phyloP scores from a whole-genome alignment of 192 early-diverging fungal genomes.

The Coemansia sp. region DNA sequence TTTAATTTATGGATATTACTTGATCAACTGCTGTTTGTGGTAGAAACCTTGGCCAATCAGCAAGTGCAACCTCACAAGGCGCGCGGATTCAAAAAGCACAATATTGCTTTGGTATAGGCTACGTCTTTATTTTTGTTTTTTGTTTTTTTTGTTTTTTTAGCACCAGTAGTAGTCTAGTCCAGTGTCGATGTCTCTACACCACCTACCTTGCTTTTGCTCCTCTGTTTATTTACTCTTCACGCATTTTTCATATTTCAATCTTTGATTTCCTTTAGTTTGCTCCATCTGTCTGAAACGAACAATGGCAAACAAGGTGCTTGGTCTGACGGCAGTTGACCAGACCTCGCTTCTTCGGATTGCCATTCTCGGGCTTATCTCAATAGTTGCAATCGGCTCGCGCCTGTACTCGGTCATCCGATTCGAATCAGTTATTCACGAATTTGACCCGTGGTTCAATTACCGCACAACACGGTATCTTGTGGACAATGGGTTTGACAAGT shows the following conservation, averaged over 20 bases:
- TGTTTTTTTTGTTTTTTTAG: too few relatives aligned
- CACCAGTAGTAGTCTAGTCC: too few relatives aligned
- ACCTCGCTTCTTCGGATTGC: slow-evolving; percentile 73
- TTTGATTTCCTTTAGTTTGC: neutral
- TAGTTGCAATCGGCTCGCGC: slow-evolving; percentile 85
- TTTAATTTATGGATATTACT: too few relatives aligned
- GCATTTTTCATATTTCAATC: neutral
- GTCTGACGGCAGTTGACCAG: slow-evolving; percentile 48
- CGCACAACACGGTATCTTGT: slow-evolving; percentile 92
- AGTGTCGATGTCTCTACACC: too few relatives aligned
- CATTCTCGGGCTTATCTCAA: slow-evolving; percentile 85
- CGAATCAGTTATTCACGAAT: slow-evolving; percentile 99
- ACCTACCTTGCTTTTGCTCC: too few relatives aligned
- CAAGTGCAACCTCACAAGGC: too few relatives aligned
- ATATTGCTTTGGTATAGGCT: too few relatives aligned
- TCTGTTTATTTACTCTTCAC: neutral
- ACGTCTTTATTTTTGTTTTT: too few relatives aligned
- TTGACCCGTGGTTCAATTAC: slow-evolving; percentile 99
- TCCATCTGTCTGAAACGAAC: neutral
- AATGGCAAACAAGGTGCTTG: slow-evolving; percentile 41
- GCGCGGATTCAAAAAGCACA: too few relatives aligned
- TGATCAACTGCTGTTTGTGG: too few relatives aligned
- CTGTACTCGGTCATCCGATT: slow-evolving; percentile 98
- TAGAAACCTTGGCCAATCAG: too few relatives aligned
- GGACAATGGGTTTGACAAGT: slow-evolving; percentile 93